These are phyloP conservation scores for Inga leiocalycina DNA, from an alignment of 306 rosid genomes.

Conservation along the genomic window DNA sequence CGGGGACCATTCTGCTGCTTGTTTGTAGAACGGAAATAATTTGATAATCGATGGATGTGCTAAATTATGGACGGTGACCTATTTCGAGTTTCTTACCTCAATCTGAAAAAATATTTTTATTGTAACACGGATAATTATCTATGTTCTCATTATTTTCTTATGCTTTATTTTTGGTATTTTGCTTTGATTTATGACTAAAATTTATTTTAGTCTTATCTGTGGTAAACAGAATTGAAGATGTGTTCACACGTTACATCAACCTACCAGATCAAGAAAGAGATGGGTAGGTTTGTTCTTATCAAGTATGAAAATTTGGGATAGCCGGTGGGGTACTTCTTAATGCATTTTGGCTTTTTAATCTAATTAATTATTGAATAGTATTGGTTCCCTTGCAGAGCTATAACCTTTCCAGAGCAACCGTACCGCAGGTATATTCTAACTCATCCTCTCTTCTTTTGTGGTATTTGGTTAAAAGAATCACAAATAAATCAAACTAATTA, in stretches of 20 bases:
- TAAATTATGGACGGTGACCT: not conserved
- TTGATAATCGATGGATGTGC: not conserved
- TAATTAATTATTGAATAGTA: not conserved
- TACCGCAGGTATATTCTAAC: not conserved
- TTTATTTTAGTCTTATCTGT: not conserved
- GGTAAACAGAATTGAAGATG: conserved; percentile 7
- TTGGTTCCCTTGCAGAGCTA: not conserved
- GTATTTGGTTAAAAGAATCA: not conserved
- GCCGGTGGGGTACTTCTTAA: not conserved
- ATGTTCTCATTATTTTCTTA: not conserved
- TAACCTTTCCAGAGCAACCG: not conserved
- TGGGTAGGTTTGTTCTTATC: not conserved
- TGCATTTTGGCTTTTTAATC: not conserved
- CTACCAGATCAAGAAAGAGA: conserved; percentile 15
- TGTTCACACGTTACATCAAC: not conserved
- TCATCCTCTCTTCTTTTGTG: not conserved
- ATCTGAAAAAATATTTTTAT: not conserved
- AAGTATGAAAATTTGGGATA: not conserved
- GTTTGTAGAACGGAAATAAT: not conserved
- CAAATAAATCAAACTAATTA: not conserved
- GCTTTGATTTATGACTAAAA: not conserved
- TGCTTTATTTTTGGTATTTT: not conserved
- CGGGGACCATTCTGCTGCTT: not conserved
- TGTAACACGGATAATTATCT: not conserved
- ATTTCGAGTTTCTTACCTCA: not conserved